Evolutionary conservation across 768 basidiomycete species (phyloP).

Genomic region (Crepidotus variabilis): DNA sequence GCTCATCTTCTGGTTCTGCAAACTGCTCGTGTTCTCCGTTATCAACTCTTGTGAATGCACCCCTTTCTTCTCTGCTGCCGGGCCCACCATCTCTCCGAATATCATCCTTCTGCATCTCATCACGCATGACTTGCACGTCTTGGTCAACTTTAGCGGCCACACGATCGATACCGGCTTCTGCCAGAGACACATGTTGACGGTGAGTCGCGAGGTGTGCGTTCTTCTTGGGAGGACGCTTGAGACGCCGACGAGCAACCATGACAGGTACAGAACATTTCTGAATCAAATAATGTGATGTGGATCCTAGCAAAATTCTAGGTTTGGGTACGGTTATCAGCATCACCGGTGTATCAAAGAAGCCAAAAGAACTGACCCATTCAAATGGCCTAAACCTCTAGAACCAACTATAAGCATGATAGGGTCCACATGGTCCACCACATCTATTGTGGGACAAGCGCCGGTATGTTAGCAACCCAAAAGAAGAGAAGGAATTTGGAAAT

Average conservation of each 20-base stretch:
- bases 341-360: background rate
- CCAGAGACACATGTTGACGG: conserved; percentile 79
- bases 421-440: conserved; percentile 83
- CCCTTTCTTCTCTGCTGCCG: conserved; percentile 23
- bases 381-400: conserved; percentile 82
- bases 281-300: conserved; percentile 92
- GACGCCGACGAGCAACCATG: conserved; percentile 91
- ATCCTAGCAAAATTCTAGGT: conserved; percentile 83
- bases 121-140: conserved; percentile 77
- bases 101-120: conserved; percentile 71
- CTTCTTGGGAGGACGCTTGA: conserved; percentile 82
- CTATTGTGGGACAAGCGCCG: conserved; percentile 24
- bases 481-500: background rate
- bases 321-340: conserved; percentile 1
- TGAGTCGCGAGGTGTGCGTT: conserved; percentile 79
- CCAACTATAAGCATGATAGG: conserved; percentile 95
- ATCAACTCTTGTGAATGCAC: conserved; percentile 17
- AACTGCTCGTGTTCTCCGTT: conserved; percentile 3
- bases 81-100: conserved; percentile 39
- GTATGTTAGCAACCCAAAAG: background rate
- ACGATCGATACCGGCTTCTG: conserved; percentile 85
- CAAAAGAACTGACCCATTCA: conserved; percentile 72
- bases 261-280: conserved; percentile 95
- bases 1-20: conserved; percentile 25
- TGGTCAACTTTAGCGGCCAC: conserved; percentile 83